These are phyloP conservation scores for Tetratostichococcus sp. DNA, from an alignment of 139 green algal genomes.

Conservation along the genomic window DNA sequence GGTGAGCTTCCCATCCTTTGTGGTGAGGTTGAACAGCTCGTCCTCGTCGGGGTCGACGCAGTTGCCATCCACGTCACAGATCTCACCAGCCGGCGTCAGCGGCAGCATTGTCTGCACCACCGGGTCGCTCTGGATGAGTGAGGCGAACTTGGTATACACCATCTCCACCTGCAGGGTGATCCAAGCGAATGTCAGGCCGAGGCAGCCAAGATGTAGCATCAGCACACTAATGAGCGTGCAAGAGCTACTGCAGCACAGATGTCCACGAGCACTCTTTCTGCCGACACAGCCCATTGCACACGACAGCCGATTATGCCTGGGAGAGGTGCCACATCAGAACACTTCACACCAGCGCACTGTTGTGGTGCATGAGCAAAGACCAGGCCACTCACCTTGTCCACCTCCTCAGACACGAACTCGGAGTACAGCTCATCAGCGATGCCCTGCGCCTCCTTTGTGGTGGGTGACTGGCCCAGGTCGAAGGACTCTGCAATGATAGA, in stretches of 20 bases:
- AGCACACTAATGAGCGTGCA: too few relatives aligned
- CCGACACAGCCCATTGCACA: neutral
- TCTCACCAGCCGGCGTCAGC: slow-evolving; percentile 78
- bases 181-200: neutral
- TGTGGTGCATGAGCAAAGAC: too few relatives aligned
- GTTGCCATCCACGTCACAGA: slow-evolving; percentile 92
- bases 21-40: slow-evolving; percentile 97
- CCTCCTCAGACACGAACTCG: slow-evolving; percentile 88
- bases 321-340: too few relatives aligned
- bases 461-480: slow-evolving; percentile 77
- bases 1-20: slow-evolving; percentile 75
- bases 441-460: slow-evolving; percentile 94
- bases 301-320: too few relatives aligned
- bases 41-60: slow-evolving; percentile 96
- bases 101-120: slow-evolving; percentile 95
- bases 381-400: slow-evolving; percentile 88
- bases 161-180: slow-evolving; percentile 62
- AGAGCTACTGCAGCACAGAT: too few relatives aligned
- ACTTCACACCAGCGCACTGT: neutral
- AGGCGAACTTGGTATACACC: slow-evolving; percentile 99
- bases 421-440: slow-evolving; percentile 97
- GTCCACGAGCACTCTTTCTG: too few relatives aligned
- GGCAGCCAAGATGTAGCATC: neutral
- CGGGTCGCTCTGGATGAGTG: slow-evolving; percentile 86
- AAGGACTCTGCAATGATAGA: slow-evolving; percentile 59